Base-by-base conservation (phyloP, 805 yeast species). In the Nakazawaea holstii region DNA sequence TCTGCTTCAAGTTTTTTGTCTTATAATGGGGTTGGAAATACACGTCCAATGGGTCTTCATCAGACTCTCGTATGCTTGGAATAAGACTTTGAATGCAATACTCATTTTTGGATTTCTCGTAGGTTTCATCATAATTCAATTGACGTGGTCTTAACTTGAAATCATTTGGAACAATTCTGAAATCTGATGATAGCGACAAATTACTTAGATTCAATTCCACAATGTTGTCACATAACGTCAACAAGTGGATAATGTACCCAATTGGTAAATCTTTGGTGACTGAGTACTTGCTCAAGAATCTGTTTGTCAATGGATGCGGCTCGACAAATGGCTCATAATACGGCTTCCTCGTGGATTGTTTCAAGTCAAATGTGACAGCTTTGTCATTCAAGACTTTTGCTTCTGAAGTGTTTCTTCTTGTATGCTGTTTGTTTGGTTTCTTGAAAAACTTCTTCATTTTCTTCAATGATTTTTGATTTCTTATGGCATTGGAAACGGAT, bases 241-340 rank as follows among this genome's bases (percentile, higher is more conserved):
- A 58, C 33, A 88, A 57, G 59, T 87, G 95, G 11, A 89, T 58
- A 8, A 90, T 57, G 52, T 80, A 79, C 0, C 96, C 97, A 28
- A 84, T 66, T 1, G 97, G 97, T 6, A 89, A 59, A 60, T 89
- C 97, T 54, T 76, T 79, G n/a, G 83, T 73, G 17, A 76, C 69
- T 3, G 87, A 72, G 62, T 84, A 85, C 60, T 78, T 83, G 46
- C 72, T 56, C 33, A 87, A 60, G 52, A 82, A 79, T 48, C 79
- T 76, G 59, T 77, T 83, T 36, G 80, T 79, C 40, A 66, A 61
- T 2, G 94, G 94, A 58, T 86, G 90, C 2, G 64, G 58, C 1
- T 64, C 57, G 6, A 61, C 50, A 51, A 60, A 72, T 2, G 76
- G 73, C 49, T 54, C 61, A 33, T 49, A 46, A 39, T 50, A 56